Evolutionary conservation across 495 filamentous ascomycete species (phyloP), one percentile per base, ranked within the genome.

Genomic region (Haplographium delicatum): DNA sequence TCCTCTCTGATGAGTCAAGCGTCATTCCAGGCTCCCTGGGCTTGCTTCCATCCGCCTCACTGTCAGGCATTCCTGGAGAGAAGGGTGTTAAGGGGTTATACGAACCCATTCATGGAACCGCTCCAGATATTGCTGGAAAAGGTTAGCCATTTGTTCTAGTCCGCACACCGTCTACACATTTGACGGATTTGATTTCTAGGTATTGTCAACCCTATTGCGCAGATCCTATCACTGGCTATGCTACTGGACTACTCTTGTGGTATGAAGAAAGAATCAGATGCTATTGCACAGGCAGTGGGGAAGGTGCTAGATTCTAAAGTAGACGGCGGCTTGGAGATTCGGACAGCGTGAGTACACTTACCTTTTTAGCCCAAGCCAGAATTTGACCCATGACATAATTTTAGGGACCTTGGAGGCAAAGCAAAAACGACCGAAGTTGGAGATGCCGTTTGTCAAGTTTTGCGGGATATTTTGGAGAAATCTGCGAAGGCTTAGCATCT

Each of bases 161-260:
- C n/a, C n/a, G n/a, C n/a, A n/a, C n/a, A n/a, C n/a, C n/a, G n/a
- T n/a, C n/a, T n/a, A n/a, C n/a, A n/a, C n/a, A n/a, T n/a, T n/a
- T n/a, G n/a, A n/a, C n/a, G n/a, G n/a, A n/a, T n/a, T n/a, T n/a
- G n/a, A n/a, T n/a, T n/a, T 31, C 68, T 66, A 8, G 67, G 66
- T 35, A 65, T 64, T n/a, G 60, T 55, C 5, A 67, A 67, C 47
- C 64, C 64, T 2, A 56, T 61, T 15, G 64, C 54, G 10, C 52
- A 56, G 48, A 58, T 67, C n/a, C 47, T 61, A 10, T 61, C 60
- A 43, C 58, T 75, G 27, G 75, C 73, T 28, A 72, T 79, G 73
- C 75, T 81, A 72, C 59, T 79, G 64, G 66, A 75, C 54, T 81
- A 78, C 61, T 75, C 72, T 22, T 74, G 77, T 59, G 61, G 62